These are phyloP conservation scores for Chytriomyces sp. DNA, from an alignment of 192 early-diverging fungal genomes.

Conservation along the genomic window DNA sequence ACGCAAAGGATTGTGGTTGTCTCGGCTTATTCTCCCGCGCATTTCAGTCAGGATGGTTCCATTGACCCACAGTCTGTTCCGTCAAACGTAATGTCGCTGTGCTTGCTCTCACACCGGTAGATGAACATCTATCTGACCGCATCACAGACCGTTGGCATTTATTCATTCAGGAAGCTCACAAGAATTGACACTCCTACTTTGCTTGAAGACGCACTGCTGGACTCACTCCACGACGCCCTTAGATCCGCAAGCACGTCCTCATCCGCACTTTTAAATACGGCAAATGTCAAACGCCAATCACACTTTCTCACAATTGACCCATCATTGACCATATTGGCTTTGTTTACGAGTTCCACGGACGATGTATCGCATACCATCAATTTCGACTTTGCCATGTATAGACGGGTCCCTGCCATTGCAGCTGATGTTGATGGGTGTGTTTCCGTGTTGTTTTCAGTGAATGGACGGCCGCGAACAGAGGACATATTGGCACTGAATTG, in stretches of 20 bases:
- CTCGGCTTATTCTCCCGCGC: background rate
- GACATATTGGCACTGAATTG: no score
- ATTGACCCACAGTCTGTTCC: background rate
- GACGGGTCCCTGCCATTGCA: background rate
- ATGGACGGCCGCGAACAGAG: background rate
- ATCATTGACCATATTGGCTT: background rate
- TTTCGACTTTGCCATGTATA: background rate
- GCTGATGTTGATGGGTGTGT: background rate
- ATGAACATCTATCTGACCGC: background rate
- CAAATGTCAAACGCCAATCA: no score
- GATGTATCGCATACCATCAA: background rate
- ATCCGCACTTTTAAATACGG: no score
- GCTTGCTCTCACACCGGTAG: background rate
- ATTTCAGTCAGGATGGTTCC: no score
- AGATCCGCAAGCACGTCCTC: background rate
- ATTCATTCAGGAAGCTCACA: background rate
- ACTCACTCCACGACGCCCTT: background rate
- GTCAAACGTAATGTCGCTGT: background rate
- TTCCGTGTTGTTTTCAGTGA: background rate
- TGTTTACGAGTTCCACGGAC: background rate
- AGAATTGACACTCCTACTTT: background rate
- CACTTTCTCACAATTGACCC: no score
- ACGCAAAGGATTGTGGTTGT: background rate
- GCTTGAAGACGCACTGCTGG: background rate
- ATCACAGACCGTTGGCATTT: background rate